Percentiles rank a stretch among this genome's conserved stretches.
These are phyloP conservation scores for Penicillium odoratum DNA, from an alignment of 495 filamentous ascomycete species.

Conservation along the genomic window DNA sequence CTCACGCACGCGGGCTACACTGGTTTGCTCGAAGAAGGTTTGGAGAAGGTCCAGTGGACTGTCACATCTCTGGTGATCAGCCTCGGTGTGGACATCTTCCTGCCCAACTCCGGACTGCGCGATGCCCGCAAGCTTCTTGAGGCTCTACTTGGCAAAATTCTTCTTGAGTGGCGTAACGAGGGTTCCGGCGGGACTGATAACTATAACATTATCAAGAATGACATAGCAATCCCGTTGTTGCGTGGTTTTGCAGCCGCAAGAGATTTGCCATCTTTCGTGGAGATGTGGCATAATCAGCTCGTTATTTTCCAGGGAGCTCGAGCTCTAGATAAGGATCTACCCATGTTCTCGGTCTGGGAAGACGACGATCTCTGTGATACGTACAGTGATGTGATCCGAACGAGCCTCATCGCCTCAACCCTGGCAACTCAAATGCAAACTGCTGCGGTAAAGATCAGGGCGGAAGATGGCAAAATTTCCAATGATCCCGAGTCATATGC, in stretches of 20 bases:
- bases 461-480: conserved; percentile 33
- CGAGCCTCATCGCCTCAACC: conserved; percentile 32
- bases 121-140: conserved; percentile 43
- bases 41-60: conserved; percentile 56
- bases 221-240: conserved; percentile 58
- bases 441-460: conserved; percentile 29
- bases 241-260: conserved; percentile 63
- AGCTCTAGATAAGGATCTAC: conserved; percentile 27
- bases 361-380: conserved; percentile 55
- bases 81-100: conserved; percentile 68
- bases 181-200: conserved; percentile 11
- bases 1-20: conserved; percentile 47
- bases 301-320: conserved; percentile 42
- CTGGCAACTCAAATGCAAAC: conserved; percentile 36
- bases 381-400: conserved; percentile 40
- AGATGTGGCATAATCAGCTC: conserved; percentile 65
- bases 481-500: conserved; percentile 35
- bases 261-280: conserved; percentile 65
- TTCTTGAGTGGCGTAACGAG: conserved; percentile 35
- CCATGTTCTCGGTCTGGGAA: conserved; percentile 56
- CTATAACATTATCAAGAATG: conserved; percentile 36
- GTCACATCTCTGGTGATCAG: conserved; percentile 61
- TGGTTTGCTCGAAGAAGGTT: conserved; percentile 38
- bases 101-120: conserved; percentile 52
- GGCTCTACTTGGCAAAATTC: conserved; percentile 42